These are phyloP conservation scores for Pascua sp. DNA, from an alignment of 1,284 basidiomycete genomes.

Conservation along the genomic window DNA sequence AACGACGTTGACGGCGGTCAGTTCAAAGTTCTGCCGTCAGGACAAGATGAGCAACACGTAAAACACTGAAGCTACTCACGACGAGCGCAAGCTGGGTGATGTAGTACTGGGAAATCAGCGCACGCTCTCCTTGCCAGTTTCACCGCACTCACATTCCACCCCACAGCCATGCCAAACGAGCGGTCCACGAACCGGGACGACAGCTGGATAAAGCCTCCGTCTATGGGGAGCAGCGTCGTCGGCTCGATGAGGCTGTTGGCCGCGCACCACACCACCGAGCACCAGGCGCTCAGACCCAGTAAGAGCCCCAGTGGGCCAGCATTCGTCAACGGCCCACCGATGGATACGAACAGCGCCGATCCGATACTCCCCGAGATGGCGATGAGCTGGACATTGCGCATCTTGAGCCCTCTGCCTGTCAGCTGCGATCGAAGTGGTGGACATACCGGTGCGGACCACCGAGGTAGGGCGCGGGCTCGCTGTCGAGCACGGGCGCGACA, in stretches of 20 bases:
- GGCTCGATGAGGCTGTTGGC: constrained; percentile 30
- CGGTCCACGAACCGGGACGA: constrained; percentile 24
- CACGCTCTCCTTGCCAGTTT: background rate
- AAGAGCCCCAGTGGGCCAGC: constrained; percentile 28
- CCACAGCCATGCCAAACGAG: constrained; percentile 20
- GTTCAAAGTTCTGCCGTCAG: constrained; percentile 14
- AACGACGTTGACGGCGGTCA: constrained; percentile 31
- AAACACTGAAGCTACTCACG: background rate
- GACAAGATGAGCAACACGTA: too few species aligned
- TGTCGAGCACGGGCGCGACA: background rate
- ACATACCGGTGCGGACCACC: background rate
- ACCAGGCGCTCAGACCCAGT: constrained; percentile 23
- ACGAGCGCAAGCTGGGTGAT: constrained; percentile 24
- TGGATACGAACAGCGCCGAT: constrained; percentile 25
- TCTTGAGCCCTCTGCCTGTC: constrained; percentile 14
- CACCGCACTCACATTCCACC: constrained; percentile 15
- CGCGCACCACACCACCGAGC: constrained; percentile 19
- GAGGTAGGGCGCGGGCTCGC: background rate
- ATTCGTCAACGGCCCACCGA: constrained; percentile 22
- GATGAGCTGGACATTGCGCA: constrained; percentile 31
- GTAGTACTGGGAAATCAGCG: constrained; percentile 10
- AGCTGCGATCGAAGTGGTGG: background rate
- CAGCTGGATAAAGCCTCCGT: constrained; percentile 25
- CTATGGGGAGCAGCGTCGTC: constrained; percentile 22
- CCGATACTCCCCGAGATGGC: constrained; percentile 32